Percentiles rank a stretch among this genome's conserved stretches.
Conservation (phyloP, 2,329 filamentous ascomycete species). For the Fusarium succisae region DNA sequence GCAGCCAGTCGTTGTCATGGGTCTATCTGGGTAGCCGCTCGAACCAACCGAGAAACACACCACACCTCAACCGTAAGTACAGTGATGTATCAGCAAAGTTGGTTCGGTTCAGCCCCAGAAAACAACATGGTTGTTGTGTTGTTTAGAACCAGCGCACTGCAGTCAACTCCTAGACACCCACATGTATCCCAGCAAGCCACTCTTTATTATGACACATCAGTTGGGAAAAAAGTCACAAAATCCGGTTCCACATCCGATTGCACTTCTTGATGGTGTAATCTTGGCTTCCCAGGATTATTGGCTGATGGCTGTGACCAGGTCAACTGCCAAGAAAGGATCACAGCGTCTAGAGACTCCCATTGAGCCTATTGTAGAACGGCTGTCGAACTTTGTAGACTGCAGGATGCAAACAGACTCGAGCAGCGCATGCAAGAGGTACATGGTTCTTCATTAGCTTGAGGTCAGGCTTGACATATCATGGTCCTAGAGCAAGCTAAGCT, state of each 20-base stretch:
- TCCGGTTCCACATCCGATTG: conserved; percentile 10
- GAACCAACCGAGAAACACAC: not conserved
- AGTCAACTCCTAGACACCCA: not conserved
- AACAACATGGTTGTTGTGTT: not conserved
- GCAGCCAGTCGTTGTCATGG: not conserved
- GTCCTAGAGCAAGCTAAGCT: not conserved
- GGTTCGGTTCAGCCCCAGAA: not conserved
- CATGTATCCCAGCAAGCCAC: not conserved
- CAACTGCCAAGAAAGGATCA: not conserved
- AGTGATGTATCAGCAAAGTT: not conserved
- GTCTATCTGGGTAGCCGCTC: not conserved
- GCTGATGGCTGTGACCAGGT: not conserved
- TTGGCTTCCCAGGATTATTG: not conserved
- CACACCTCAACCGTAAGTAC: not conserved
- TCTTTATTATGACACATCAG: conserved; percentile 8
- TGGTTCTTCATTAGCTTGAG: not conserved
- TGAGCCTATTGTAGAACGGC: not conserved
- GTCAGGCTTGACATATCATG: not conserved
- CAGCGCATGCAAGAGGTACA: not conserved
- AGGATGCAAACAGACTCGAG: not conserved
- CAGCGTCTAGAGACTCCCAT: not conserved
- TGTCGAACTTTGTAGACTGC: not conserved
- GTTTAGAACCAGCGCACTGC: not conserved
- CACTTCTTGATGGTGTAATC: not conserved
- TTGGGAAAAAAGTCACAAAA: not conserved